phyloP scores from a whole-genome alignment of 192 early-diverging fungal genomes.

The Entophlyctis luteolus region DNA sequence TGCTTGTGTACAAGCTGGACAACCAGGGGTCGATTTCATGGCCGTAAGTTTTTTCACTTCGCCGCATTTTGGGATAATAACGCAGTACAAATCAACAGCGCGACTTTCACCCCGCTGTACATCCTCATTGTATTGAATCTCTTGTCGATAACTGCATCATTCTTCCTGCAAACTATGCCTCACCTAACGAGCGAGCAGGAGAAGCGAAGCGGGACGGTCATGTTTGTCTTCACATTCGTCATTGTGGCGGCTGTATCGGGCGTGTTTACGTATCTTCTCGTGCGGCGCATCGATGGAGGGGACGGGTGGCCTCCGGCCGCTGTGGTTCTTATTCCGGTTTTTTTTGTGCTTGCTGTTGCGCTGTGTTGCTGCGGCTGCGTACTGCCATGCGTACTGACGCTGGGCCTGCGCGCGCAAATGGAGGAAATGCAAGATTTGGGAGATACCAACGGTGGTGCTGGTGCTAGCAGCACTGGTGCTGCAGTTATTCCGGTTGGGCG shows the following conservation, averaged over 20 bases:
- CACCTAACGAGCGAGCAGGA: slow-evolving; percentile 7
- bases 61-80: slow-evolving; percentile 39
- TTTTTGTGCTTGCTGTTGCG: slow-evolving; percentile 42
- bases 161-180: neutral
- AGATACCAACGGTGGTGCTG: too few species aligned
- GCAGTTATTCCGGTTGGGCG: too few species aligned
- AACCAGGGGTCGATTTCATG: slow-evolving; percentile 27
- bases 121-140: slow-evolving; percentile 18
- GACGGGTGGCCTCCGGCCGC: slow-evolving; percentile 37
- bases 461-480: too few species aligned
- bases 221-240: slow-evolving; percentile 25
- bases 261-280: slow-evolving; percentile 41
- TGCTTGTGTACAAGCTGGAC: slow-evolving; percentile 57
- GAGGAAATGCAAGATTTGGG: slow-evolving; percentile 12
- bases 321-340: slow-evolving; percentile 52
- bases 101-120: slow-evolving; percentile 8
- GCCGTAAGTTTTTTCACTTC: slow-evolving; percentile 39
- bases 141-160: neutral
- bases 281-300: slow-evolving; percentile 29
- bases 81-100: neutral
- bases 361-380: slow-evolving; percentile 49
- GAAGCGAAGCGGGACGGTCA: slow-evolving; percentile 3
- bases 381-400: slow-evolving; percentile 31
- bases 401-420: slow-evolving; percentile 5
- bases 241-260: slow-evolving; percentile 34